These are phyloP conservation scores for Raffaelea deltoideospora DNA, from an alignment of 2,329 filamentous ascomycete species.

Conservation along the genomic window DNA sequence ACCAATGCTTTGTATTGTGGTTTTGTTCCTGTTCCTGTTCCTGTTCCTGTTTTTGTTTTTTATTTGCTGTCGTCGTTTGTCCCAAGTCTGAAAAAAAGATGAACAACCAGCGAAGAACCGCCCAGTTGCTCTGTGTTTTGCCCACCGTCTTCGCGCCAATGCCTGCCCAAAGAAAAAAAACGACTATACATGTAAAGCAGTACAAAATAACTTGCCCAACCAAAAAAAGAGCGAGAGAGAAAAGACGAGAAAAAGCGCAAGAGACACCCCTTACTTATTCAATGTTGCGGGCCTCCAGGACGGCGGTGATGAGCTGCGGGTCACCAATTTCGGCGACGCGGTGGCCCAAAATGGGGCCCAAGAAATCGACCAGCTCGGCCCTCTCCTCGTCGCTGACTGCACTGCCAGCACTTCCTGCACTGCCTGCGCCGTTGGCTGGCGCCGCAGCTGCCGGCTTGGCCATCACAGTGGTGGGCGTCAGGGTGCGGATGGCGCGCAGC, in stretches of 20 bases:
- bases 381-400: constrained; percentile 20
- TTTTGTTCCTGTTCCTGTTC: no score
- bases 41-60: no score
- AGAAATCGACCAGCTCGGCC: constrained; percentile 34
- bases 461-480: constrained; percentile 16
- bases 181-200: not conserved
- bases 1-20: no score
- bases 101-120: no score
- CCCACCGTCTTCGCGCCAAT: no score
- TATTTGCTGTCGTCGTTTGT: no score
- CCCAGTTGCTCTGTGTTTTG: no score
- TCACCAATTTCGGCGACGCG: constrained; percentile 30
- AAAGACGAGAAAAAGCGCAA: no score
- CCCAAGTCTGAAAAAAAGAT: no score
- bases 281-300: constrained; percentile 40
- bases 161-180: no score
- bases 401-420: constrained; percentile 20
- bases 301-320: constrained; percentile 29
- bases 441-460: constrained; percentile 8
- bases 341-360: constrained; percentile 38
- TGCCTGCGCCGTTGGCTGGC: constrained; percentile 25
- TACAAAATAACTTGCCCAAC: no score
- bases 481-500: constrained; percentile 33
- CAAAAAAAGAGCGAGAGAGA: no score
- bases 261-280: constrained; percentile 21